Evolutionary conservation across 2,329 filamentous ascomycete genomes (phyloP), one percentile per base, ranked within the genome.

Genomic region (Diaporthe velutina): DNA sequence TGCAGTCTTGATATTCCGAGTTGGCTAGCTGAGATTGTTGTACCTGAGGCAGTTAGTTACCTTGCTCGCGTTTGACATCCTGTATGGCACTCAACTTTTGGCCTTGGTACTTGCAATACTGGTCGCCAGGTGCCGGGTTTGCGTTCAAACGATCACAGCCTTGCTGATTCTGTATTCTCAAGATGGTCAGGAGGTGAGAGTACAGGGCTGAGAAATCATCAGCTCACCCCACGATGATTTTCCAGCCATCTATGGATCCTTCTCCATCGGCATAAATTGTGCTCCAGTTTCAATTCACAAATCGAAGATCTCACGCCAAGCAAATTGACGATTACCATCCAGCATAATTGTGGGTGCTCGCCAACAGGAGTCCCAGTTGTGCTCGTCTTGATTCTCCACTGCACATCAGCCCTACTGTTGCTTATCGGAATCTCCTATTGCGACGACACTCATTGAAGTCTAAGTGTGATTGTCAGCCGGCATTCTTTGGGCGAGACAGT

Each of bases 221-320:
- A 48, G 5, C 3, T 48, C 25, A n/a, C 40, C 6, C 1, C 9
- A 30, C 17, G 0, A n/a, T 33, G 25, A 64, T 25, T 45, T 12
- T 15, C 40, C 10, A 19, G 15, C 4, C 19, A 22, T 22, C n/a
- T n/a, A n/a, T n/a, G n/a, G n/a, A n/a, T n/a, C 0, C 2, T 19
- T n/a, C 5, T 19, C 40, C 58, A 28, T 28, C 42, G 4, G 17
- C 22, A 42, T 19, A 19, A 33, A n/a, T 13, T 33, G 19, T 25
- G n/a, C n/a, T 48, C 54, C 19, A 57, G 12, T 57, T 35, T 17
- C 30, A 15, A 57, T 33, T 22, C 35, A 57, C 28, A n/a, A 28
- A 35, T 57, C 28, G 17, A 8, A 35, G 17, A 57, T n/a, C 54
- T 4, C 19, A n/a, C 22, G 28, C 54, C 28, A 57, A 54, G 52